Base-by-base conservation (phyloP, 805 yeast genomes). In the Saccharomycopsis fibuligera region DNA sequence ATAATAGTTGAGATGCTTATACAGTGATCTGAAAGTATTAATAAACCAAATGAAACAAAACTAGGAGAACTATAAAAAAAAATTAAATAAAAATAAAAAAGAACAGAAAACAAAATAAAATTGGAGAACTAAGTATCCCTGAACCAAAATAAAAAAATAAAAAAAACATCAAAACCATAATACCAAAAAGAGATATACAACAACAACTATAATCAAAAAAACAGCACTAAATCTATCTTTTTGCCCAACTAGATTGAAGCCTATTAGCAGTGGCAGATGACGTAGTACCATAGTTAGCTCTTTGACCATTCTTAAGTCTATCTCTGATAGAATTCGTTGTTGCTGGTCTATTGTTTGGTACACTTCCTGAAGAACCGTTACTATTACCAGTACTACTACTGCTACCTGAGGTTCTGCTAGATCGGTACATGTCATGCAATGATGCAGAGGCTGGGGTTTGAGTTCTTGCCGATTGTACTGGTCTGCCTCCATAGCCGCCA, bases 371-470 rank as follows among this genome's bases (percentile, higher is more conserved):
- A 14, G 43, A n/a, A 1, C 43, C 48, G 23, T n/a, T 41, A 27
- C 41, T 39, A 16, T 24, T 23, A 12, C 35, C 35, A 17, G 43
- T 16, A 4, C 37, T 17, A 29, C 36, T 44, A 23, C 43, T 30
- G 6, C 43, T 27, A 8, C 23, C 23, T 9, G 47, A 16, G 19
- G 24, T 39, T 39, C 49, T 35, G n/a, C 30, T 38, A 8, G 51
- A 47, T 22, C 44, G 50, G 41, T 53, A 53, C 51, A 53, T 44
- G 23, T 50, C 54, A 19, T 48, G 42, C 6, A 53, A 33, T 4
- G 49, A 42, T 14, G 54, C 51, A 22, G 56, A 54, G 5, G 56
- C 56, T n/a, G 56, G 51, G 2, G 56, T 53, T 12, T 53, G 51
- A 4, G 56, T 53, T 35, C 43, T 45, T 5, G 42, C 44, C 10